Evolutionary conservation across 768 basidiomycete species (phyloP), one percentile per base, ranked within the genome.

Genomic region (Phaeotremella fagi): DNA sequence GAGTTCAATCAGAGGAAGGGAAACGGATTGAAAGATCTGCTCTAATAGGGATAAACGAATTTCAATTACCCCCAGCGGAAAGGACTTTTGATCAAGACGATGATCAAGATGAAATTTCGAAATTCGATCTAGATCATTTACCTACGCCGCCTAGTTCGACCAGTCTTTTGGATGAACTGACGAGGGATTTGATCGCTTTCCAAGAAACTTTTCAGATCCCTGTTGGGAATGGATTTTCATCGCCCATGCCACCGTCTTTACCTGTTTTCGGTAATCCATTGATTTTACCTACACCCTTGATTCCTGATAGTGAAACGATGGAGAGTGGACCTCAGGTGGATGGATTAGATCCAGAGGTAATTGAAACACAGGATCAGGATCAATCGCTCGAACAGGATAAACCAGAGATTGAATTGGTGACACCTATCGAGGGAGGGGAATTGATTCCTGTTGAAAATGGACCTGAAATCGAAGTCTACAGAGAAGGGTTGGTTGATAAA

Each of bases 151-250:
- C 38, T 41, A 85, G 85, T 35, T 86, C 87, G 82, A 84, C 82
- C 75, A 16, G 9, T 33, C 79, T 86, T 77, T 88, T 94, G 85
- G 90, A 90, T 70, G 88, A 87, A 63, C 77, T 94, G 9, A 90
- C 90, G 84, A 82, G 87, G 66, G 90, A 92, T 72, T 76, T 92
- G 23, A 88, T 91, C 59, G 79, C 76, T 33, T 92, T 94, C 70
- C 90, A 92, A 75, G 89, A 92, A 71, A 80, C 82, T 50, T 91
- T 87, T 63, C 59, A 66, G 25, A n/a, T 46, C 18, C 61, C 54
- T 27, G 61, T 56, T 11, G n/a, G n/a, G n/a, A 55, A 60, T 29
- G 50, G 53, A 12, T 51, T 43, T 28, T 38, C 57, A 11, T 53
- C 64, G n/a, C 61, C 68, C 26, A 25, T 57, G 20, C 59, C 54